These are phyloP conservation scores for Boletus insuetus DNA, from an alignment of 768 basidiomycete genomes.

Conservation along the genomic window DNA sequence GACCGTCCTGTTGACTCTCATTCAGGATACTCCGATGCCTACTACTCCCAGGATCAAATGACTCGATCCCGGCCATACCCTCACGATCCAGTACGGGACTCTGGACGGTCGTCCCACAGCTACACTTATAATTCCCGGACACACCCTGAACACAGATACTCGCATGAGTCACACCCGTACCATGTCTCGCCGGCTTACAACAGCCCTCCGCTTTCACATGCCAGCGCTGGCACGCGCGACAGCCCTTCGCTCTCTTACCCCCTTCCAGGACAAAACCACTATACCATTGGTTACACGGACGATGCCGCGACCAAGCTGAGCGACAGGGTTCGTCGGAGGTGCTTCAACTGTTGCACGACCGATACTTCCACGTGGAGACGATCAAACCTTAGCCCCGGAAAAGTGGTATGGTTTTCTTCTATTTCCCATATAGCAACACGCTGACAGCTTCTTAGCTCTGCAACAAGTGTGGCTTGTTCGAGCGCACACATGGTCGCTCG, in stretches of 20 bases:
- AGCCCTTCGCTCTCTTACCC: conserved; percentile 32
- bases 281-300: conserved; percentile 56
- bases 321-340: conserved; percentile 71
- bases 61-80: conserved; percentile 32
- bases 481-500: conserved; percentile 75
- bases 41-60: conserved; percentile 38
- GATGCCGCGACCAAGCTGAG: conserved; percentile 80
- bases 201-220: conserved; percentile 28
- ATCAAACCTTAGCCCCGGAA: conserved; percentile 74
- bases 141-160: conserved; percentile 31
- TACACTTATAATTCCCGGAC: conserved; percentile 28
- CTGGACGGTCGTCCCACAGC: conserved; percentile 35
- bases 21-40: conserved; percentile 35
- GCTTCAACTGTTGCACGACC: conserved; percentile 84
- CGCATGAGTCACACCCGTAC: conserved; percentile 34
- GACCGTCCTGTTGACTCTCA: conserved; percentile 31
- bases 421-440: not conserved
- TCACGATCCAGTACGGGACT: conserved; percentile 33
- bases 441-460: conserved; percentile 34
- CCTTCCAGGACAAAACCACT: conserved; percentile 38
- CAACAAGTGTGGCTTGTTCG: conserved; percentile 76
- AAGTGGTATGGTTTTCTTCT: conserved; percentile 49
- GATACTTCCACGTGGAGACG: conserved; percentile 82
- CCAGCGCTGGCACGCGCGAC: conserved; percentile 21
- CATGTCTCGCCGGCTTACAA: conserved; percentile 25